Evolutionary conservation across 2,329 filamentous ascomycete species (phyloP).

Genomic region (Cordyceps sp.): DNA sequence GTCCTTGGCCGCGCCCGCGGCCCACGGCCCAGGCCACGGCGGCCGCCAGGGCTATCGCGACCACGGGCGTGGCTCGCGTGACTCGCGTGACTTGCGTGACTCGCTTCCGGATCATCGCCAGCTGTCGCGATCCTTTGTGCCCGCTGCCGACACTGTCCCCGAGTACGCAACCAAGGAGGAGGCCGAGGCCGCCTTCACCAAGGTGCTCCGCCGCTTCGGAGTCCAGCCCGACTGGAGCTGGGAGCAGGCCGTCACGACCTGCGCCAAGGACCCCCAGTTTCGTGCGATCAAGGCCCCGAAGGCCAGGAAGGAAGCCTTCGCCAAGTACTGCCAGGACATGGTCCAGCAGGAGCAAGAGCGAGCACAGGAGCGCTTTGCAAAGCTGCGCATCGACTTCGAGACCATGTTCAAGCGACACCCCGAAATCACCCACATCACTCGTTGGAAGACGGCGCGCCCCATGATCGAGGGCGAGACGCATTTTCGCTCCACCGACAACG

Average conservation of each 20-base stretch:
- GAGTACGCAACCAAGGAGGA: slow-evolving; percentile 71
- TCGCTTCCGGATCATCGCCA: slow-evolving; percentile 3
- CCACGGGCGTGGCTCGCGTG: slow-evolving; percentile 17
- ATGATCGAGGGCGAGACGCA: slow-evolving; percentile 93
- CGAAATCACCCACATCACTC: slow-evolving; percentile 92
- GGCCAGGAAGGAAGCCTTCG: slow-evolving; percentile 78
- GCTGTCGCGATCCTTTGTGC: slow-evolving; percentile 38
- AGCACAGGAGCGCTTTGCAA: slow-evolving; percentile 81
- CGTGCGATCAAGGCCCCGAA: slow-evolving; percentile 84
- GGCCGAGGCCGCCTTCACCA: slow-evolving; percentile 83
- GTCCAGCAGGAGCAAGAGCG: slow-evolving; percentile 85
- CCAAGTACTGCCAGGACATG: slow-evolving; percentile 86
- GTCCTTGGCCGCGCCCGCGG: neutral
- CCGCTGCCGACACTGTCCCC: slow-evolving; percentile 51
- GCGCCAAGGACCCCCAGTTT: slow-evolving; percentile 83
- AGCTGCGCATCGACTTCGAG: slow-evolving; percentile 84
- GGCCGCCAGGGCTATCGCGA: slow-evolving; percentile 19
- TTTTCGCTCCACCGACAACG: slow-evolving; percentile 79
- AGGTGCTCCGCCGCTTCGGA: slow-evolving; percentile 68
- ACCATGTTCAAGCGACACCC: slow-evolving; percentile 93
- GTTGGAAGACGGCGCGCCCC: slow-evolving; percentile 88
- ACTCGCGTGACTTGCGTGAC: slow-evolving; percentile 10
- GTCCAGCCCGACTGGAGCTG: slow-evolving; percentile 87
- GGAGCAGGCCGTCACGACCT: slow-evolving; percentile 73
- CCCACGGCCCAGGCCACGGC: slow-evolving; percentile 20